A percentile compares a stretch with the other conserved stretches of the same genome.
Evolutionary conservation across 202 grass and related monocot species (phyloP).

Genomic region (Schoenoplectus triqueter): DNA sequence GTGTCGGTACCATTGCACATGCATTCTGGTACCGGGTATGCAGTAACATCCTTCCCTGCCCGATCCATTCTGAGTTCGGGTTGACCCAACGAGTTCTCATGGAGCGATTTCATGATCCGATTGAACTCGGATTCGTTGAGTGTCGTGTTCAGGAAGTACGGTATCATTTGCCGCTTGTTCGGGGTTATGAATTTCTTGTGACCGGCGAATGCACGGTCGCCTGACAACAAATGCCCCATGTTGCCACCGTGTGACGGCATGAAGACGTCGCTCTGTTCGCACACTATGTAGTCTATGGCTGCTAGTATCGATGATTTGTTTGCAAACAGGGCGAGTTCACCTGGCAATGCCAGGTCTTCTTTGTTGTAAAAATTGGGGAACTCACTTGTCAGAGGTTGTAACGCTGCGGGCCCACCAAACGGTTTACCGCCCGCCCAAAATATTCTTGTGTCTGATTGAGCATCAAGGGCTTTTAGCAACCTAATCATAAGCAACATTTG

Average conservation of each 20-base stretch:
- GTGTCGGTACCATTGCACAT: constrained; percentile 45
- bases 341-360: constrained; percentile 36
- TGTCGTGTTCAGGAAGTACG: constrained; percentile 38
- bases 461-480: constrained; percentile 47
- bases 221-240: constrained; percentile 49
- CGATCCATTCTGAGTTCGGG: constrained; percentile 40
- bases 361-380: constrained; percentile 52
- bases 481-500: constrained; percentile 30
- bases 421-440: constrained; percentile 52
- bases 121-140: constrained; percentile 44
- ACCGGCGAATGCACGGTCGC: constrained; percentile 38
- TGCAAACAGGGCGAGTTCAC: constrained; percentile 35
- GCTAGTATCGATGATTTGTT: constrained; percentile 45
- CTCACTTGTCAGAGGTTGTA: constrained; percentile 27
- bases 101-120: constrained; percentile 39
- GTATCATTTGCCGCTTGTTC: constrained; percentile 47
- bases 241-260: constrained; percentile 53
- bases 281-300: constrained; percentile 50
- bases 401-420: constrained; percentile 27
- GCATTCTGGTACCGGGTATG: constrained; percentile 49
- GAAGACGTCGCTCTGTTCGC: constrained; percentile 50
- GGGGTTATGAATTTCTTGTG: constrained; percentile 50
- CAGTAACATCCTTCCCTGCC: constrained; percentile 44
- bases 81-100: constrained; percentile 34
- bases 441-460: constrained; percentile 35